Percentiles rank a stretch among this genome's conserved stretches.
Evolutionary conservation across 1,284 basidiomycete species (phyloP).

Genomic region (Volvariella volvacea): DNA sequence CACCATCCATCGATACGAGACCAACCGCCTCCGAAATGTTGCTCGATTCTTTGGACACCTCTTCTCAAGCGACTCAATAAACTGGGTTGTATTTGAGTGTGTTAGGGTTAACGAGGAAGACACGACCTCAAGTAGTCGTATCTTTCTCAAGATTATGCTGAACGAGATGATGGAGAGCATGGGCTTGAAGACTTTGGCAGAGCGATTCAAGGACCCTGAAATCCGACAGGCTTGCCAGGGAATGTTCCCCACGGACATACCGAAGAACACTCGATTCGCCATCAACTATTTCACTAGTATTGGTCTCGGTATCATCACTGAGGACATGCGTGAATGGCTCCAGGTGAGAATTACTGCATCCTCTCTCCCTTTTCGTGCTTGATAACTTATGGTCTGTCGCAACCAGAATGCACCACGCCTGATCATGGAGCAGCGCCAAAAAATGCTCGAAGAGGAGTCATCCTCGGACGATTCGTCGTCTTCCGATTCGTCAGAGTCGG

Average conservation of each 20-base stretch:
- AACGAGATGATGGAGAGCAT: slow-evolving; percentile 91
- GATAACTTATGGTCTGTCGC: no score
- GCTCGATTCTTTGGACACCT: slow-evolving; percentile 94
- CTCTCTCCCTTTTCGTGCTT: no score
- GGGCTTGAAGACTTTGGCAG: slow-evolving; percentile 78
- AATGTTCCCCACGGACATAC: slow-evolving; percentile 96
- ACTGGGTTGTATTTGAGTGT: slow-evolving; percentile 81
- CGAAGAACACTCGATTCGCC: slow-evolving; percentile 93
- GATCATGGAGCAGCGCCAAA: slow-evolving; percentile 89
- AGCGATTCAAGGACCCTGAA: slow-evolving; percentile 84
- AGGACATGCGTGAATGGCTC: slow-evolving; percentile 94
- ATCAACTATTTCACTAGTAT: slow-evolving; percentile 99
- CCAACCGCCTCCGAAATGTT: slow-evolving; percentile 95
- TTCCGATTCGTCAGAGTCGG: slow-evolving; percentile 34
- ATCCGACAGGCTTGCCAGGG: slow-evolving; percentile 68
- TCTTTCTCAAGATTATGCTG: slow-evolving; percentile 97
- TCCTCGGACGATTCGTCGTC: slow-evolving; percentile 51
- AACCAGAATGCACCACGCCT: slow-evolving; percentile 88
- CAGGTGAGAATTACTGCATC: no score
- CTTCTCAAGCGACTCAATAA: slow-evolving; percentile 79
- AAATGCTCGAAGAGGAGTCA: slow-evolving; percentile 70
- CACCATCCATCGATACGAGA: slow-evolving; percentile 98
- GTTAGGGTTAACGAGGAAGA: slow-evolving; percentile 97
- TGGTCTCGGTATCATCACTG: slow-evolving; percentile 85
- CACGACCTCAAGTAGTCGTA: slow-evolving; percentile 93